Evolutionary conservation across 176 grass and related monocot genomes (phyloP).

Genomic region (Phyllostachys edulis): DNA sequence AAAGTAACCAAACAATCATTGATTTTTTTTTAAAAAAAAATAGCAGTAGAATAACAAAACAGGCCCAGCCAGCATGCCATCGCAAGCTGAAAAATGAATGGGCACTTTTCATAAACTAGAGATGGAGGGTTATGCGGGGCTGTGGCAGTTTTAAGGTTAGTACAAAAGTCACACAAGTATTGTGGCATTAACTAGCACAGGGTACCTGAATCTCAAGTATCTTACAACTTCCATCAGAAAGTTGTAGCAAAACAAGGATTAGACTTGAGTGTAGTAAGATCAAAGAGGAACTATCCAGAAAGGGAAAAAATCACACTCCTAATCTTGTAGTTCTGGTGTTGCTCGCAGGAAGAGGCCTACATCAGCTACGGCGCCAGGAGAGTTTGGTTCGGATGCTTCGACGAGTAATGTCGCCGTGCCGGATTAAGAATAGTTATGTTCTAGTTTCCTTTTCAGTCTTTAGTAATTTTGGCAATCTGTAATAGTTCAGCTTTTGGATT

Average conservation of each 20-base stretch:
- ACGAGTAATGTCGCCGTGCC: no score
- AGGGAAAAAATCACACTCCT: neutral
- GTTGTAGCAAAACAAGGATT: neutral
- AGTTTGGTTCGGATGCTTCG: no score
- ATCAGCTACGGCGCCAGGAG: no score
- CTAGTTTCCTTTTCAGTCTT: no score
- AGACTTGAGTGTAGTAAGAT: neutral
- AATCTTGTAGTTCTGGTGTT: neutral
- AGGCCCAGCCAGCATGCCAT: neutral
- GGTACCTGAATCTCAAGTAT: neutral
- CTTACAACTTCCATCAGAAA: neutral
- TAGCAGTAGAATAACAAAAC: neutral
- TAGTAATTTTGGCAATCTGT: no score
- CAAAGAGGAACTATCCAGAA: neutral
- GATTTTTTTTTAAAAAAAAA: neutral
- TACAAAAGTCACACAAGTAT: neutral
- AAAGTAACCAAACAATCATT: neutral
- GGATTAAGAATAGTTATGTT: no score
- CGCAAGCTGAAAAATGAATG: neutral
- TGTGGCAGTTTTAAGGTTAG: neutral
- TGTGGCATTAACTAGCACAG: neutral
- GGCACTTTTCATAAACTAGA: neutral
- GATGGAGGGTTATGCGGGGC: neutral
- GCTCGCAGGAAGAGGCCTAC: no score
- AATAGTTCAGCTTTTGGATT: no score